These are phyloP conservation scores for Suillus fuscotomentosus DNA, from an alignment of 768 basidiomycete genomes.

Conservation along the genomic window DNA sequence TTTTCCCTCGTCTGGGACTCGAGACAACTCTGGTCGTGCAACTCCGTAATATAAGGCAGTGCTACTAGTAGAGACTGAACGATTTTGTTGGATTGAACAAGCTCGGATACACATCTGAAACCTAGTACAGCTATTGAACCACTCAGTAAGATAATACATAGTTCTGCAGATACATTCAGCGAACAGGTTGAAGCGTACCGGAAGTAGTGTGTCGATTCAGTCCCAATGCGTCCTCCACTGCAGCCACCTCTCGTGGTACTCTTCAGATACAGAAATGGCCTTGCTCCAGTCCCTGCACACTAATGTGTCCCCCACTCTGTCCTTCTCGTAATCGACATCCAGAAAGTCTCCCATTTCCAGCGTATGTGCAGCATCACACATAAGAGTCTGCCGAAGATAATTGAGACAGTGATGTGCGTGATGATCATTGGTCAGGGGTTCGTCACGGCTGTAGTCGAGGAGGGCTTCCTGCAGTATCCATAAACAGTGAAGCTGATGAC, in stretches of 20 bases:
- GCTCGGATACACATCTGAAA: neutral
- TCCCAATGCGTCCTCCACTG: neutral
- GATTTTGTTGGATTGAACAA: neutral
- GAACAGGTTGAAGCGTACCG: neutral
- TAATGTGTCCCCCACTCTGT: conserved; percentile 17
- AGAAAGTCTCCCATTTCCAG: conserved; percentile 35
- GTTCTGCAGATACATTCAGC: neutral
- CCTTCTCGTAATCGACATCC: conserved; percentile 21
- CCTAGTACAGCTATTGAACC: neutral
- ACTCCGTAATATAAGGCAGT: too few species aligned
- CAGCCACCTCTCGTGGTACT: neutral
- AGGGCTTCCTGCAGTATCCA: neutral
- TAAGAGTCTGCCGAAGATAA: conserved; percentile 35
- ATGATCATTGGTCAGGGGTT: neutral
- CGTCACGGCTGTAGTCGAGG: neutral
- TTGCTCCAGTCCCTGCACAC: conserved; percentile 25
- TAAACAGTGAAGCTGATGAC: neutral
- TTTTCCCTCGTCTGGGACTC: neutral
- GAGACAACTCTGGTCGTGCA: too few species aligned
- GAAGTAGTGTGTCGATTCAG: neutral
- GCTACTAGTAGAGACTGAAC: neutral
- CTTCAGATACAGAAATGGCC: conserved; percentile 13
- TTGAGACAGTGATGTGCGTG: conserved; percentile 38
- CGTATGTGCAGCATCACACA: conserved; percentile 23
- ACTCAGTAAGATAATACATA: neutral